Evolutionary conservation across 2,329 filamentous ascomycete species (phyloP).

Genomic region (Aspergillus sp.): DNA sequence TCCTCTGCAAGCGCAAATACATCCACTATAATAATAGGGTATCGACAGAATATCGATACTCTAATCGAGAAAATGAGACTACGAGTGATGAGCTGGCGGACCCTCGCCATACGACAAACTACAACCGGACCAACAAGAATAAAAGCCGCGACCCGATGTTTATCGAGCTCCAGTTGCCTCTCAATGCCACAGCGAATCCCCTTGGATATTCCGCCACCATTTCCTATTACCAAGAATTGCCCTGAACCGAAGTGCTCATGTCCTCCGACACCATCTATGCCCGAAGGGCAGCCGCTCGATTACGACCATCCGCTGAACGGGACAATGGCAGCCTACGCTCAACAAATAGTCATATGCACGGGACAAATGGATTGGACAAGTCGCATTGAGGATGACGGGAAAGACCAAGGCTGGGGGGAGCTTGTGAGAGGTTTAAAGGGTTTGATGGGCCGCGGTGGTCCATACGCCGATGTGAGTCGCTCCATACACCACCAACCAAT

Average conservation of each 20-base stretch:
- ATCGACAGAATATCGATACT: background rate
- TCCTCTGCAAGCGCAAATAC: background rate
- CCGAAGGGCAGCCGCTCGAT: slow-evolving; percentile 72
- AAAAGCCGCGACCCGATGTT: slow-evolving; percentile 9
- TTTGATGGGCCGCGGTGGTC: slow-evolving; percentile 64
- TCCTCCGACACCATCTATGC: slow-evolving; percentile 68
- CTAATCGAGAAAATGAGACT: slow-evolving; percentile 14
- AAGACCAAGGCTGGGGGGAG: slow-evolving; percentile 44
- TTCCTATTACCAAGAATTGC: slow-evolving; percentile 58
- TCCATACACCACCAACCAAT: background rate
- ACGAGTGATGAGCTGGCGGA: slow-evolving; percentile 1
- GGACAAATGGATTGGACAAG: slow-evolving; percentile 78
- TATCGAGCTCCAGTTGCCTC: slow-evolving; percentile 24
- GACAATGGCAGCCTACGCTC: slow-evolving; percentile 73
- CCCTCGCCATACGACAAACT: slow-evolving; percentile 16
- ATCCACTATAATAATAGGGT: background rate
- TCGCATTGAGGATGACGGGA: slow-evolving; percentile 77
- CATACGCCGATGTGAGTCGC: slow-evolving; percentile 59
- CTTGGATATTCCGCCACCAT: slow-evolving; percentile 40
- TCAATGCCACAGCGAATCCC: slow-evolving; percentile 25
- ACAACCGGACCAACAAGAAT: slow-evolving; percentile 1
- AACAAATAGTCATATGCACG: slow-evolving; percentile 82
- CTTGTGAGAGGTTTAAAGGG: slow-evolving; percentile 67
- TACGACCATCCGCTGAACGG: slow-evolving; percentile 67
- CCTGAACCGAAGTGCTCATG: slow-evolving; percentile 76